Conservation (phyloP, 768 basidiomycete genomes). For the Dacryopinax spathularia region DNA sequence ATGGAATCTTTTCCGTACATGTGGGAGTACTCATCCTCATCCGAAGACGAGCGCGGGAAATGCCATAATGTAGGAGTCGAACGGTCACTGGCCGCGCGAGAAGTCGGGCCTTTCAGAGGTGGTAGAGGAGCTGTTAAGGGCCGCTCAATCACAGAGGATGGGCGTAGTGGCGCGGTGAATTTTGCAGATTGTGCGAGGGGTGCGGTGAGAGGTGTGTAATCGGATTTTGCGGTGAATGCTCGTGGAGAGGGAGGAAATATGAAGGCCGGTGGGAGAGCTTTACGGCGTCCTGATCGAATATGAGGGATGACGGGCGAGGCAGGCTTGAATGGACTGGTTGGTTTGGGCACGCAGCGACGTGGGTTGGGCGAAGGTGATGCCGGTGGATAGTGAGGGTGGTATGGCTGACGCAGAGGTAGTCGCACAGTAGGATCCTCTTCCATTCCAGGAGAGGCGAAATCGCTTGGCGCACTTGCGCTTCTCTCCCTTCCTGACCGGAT, state of each 20-base stretch:
- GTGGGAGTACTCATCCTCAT: neutral
- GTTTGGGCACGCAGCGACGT: neutral
- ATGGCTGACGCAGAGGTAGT: too few relatives aligned
- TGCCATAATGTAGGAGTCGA: neutral
- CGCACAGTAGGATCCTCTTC: neutral
- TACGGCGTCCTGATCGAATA: neutral
- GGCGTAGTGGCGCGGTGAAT: too few relatives aligned
- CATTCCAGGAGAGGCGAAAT: neutral
- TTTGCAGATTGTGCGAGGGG: too few relatives aligned
- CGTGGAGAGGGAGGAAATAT: neutral
- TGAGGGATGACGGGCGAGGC: neutral
- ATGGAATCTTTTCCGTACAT: too few relatives aligned
- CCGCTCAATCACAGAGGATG: too few relatives aligned
- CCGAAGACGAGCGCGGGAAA: neutral
- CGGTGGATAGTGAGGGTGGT: too few relatives aligned
- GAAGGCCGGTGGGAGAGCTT: neutral
- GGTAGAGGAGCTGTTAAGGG: neutral
- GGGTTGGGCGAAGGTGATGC: too few relatives aligned
- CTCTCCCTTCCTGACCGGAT: neutral
- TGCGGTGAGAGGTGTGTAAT: neutral
- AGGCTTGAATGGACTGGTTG: too few relatives aligned
- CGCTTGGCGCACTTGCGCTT: neutral
- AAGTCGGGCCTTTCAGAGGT: neutral
- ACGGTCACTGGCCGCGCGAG: neutral
- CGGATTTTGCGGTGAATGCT: too few relatives aligned